phyloP scores from a whole-genome alignment of 805 yeast species.

The Schizosaccharomyces japonicus region DNA sequence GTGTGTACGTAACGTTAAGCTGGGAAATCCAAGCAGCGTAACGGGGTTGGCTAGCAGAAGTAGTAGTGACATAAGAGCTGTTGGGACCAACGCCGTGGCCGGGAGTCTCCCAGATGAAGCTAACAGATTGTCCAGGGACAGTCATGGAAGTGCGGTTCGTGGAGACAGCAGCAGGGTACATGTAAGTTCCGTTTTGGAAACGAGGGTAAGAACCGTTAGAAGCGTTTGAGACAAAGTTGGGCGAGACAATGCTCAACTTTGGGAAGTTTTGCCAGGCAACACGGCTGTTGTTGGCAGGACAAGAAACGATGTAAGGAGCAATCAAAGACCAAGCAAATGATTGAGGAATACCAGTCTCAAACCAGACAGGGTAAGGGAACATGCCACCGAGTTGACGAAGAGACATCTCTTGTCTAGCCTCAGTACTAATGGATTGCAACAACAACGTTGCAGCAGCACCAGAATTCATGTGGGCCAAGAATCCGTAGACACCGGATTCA shows the following conservation, averaged over 20 bases:
- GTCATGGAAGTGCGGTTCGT: slow-evolving; percentile 6
- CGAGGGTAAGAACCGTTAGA: slow-evolving; percentile 2
- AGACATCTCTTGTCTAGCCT: slow-evolving; percentile 7
- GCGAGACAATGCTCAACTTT: slow-evolving; percentile 6
- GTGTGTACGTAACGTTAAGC: slow-evolving; percentile 7
- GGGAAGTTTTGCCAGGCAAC: slow-evolving; percentile 8
- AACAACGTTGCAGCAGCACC: slow-evolving; percentile 7
- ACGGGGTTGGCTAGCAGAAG: slow-evolving; percentile 6
- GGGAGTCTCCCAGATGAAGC: slow-evolving; percentile 6
- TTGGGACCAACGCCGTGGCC: slow-evolving; percentile 8
- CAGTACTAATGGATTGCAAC: slow-evolving; percentile 7
- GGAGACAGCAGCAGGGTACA: slow-evolving; percentile 6
- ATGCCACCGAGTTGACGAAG: slow-evolving; percentile 7
- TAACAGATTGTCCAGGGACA: slow-evolving; percentile 3
- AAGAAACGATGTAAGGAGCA: slow-evolving; percentile 6
- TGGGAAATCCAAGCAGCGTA: slow-evolving; percentile 8
- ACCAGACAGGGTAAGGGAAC: slow-evolving; percentile 7
- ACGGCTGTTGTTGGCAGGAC: slow-evolving; percentile 4
- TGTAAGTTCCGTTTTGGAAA: slow-evolving; percentile 5
- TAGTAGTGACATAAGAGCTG: slow-evolving; percentile 5
- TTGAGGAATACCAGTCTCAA: slow-evolving; percentile 7
- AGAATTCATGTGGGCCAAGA: slow-evolving; percentile 9
- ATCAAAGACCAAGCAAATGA: slow-evolving; percentile 8
- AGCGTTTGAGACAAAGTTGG: slow-evolving; percentile 3
- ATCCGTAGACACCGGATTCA: slow-evolving; percentile 7